Percentiles rank a stretch among this genome's conserved stretches.
These are phyloP conservation scores for Trametes versicolor DNA, from an alignment of 1,284 basidiomycete genomes.

Conservation along the genomic window DNA sequence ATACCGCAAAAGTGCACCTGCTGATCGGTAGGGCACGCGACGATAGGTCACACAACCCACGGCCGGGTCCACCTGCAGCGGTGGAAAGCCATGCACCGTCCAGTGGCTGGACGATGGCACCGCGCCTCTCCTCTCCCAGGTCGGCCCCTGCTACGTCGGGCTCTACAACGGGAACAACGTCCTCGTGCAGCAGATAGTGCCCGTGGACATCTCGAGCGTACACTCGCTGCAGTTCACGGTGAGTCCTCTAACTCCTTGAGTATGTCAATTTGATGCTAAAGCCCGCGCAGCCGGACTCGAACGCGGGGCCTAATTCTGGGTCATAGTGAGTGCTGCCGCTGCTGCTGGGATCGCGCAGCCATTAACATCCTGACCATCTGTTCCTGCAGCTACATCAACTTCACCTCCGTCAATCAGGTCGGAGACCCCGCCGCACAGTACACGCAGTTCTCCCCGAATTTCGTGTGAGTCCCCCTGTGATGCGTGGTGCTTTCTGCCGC, in stretches of 20 bases:
- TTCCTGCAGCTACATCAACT: conserved; percentile 63
- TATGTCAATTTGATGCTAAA: not conserved
- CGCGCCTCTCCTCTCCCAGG: conserved; percentile 55
- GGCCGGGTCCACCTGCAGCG: conserved; percentile 55
- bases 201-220: conserved; percentile 49
- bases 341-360: not conserved
- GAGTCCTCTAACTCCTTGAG: conserved; percentile 4
- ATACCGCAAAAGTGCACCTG: not conserved
- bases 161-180: conserved; percentile 66
- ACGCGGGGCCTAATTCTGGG: conserved; percentile 63
- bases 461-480: conserved; percentile 42
- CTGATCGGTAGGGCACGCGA: not conserved
- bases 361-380: not conserved
- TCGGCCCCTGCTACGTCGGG: conserved; percentile 61
- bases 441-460: conserved; percentile 61
- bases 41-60: conserved; percentile 61
- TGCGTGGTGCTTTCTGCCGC: too few relatives aligned
- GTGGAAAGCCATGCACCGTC: conserved; percentile 60
- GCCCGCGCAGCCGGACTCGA: conserved; percentile 43
- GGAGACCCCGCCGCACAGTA: conserved; percentile 50
- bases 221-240: conserved; percentile 52
- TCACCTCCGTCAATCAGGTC: conserved; percentile 55
- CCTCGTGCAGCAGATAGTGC: conserved; percentile 58
- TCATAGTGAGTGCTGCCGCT: conserved; percentile 56
- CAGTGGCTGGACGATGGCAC: conserved; percentile 70